Conservation (phyloP, 2,329 filamentous ascomycete species). For the Kalaharituber pfeilii region DNA sequence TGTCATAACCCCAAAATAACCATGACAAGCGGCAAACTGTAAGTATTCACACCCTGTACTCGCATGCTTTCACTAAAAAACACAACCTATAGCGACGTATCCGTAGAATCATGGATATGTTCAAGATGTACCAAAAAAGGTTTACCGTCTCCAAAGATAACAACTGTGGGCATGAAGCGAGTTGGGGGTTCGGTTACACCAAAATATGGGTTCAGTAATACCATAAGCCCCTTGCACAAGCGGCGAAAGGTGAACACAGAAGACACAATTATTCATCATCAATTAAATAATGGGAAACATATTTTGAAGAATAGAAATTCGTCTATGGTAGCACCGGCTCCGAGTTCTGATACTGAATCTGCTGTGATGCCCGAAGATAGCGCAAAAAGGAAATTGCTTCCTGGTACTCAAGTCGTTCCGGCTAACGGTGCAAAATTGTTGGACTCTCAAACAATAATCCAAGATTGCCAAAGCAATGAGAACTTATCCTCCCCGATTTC, state of each 20-base stretch:
- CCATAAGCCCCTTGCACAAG: not conserved
- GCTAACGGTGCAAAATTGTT: no score
- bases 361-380: no score
- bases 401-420: no score
- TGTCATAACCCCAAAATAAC: conserved; percentile 15
- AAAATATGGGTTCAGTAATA: not conserved
- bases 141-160: not conserved
- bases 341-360: no score
- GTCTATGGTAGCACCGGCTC: no score
- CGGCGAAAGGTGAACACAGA: not conserved
- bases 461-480: no score
- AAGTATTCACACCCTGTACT: not conserved
- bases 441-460: no score
- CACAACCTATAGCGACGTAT: conserved; percentile 4
- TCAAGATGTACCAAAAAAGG: conserved; percentile 6
- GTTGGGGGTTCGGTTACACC: not conserved
- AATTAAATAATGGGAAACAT: no score
- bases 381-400: no score
- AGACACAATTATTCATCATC: no score
- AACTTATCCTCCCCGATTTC: no score
- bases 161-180: not conserved
- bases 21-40: conserved; percentile 7
- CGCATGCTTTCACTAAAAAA: conserved; percentile 5
- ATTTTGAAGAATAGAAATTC: no score
- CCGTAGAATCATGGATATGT: conserved; percentile 10